These are phyloP conservation scores for Nicotiana noctiflora DNA, from an alignment of 257 asterid genomes.

Conservation along the genomic window DNA sequence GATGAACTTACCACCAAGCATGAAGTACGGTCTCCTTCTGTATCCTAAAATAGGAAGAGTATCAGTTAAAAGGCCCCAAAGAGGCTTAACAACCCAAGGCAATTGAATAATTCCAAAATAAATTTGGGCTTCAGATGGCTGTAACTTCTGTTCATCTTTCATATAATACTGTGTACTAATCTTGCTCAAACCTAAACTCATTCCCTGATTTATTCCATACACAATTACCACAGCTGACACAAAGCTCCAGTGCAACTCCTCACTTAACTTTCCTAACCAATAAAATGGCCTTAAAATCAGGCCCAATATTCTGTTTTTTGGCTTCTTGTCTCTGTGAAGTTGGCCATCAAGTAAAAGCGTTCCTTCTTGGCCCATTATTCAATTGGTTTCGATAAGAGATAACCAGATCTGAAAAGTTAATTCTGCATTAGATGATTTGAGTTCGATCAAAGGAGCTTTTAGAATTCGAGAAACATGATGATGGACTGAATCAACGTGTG, in stretches of 20 bases:
- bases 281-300: slow-evolving; percentile 34
- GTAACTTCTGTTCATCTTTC: slow-evolving; percentile 67
- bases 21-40: slow-evolving; percentile 49
- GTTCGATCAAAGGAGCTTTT: not conserved
- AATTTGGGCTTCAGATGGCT: slow-evolving; percentile 60
- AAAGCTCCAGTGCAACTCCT: slow-evolving; percentile 41
- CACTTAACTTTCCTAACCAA: slow-evolving; percentile 57
- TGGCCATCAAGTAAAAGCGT: slow-evolving; percentile 16
- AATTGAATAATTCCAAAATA: slow-evolving; percentile 51
- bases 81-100: slow-evolving; percentile 71
- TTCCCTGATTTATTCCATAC: slow-evolving; percentile 62
- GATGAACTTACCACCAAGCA: slow-evolving; percentile 32
- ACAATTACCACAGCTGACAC: slow-evolving; percentile 48
- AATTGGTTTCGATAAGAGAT: not conserved
- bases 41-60: slow-evolving; percentile 51
- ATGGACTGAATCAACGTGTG: not conserved
- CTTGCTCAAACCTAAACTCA: slow-evolving; percentile 38
- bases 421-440: not conserved
- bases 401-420: not conserved
- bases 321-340: slow-evolving; percentile 16
- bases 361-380: slow-evolving; percentile 39
- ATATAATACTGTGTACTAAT: slow-evolving; percentile 64
- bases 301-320: slow-evolving; percentile 16
- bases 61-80: slow-evolving; percentile 65
- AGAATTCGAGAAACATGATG: not conserved